Evolutionary conservation across 139 green algal genomes (phyloP).

Genomic region (Tetratostichococcus sp.): DNA sequence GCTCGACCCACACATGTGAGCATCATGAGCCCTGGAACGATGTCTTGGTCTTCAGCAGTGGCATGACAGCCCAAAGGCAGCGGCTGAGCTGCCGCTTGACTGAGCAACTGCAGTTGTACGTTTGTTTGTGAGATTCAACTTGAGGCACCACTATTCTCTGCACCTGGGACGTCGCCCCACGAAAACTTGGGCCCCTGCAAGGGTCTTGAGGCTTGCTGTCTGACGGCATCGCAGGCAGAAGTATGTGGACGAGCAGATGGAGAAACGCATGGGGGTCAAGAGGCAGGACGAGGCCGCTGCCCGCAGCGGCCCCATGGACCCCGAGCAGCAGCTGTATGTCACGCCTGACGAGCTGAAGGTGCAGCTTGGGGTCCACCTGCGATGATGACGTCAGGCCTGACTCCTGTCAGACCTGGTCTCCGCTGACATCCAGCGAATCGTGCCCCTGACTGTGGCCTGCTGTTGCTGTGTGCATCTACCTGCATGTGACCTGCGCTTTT

Average conservation of each 20-base stretch:
- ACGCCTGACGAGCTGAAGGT: conserved; percentile 60
- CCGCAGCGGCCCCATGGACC: conserved; percentile 10
- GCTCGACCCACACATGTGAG: conserved; percentile 58
- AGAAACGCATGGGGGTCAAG: conserved; percentile 46
- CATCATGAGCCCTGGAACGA: not conserved
- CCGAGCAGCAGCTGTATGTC: conserved; percentile 56
- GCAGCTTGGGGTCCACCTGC: no score
- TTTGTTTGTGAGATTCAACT: no score
- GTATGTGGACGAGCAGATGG: conserved; percentile 66
- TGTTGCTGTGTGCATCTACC: not conserved
- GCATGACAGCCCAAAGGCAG: no score
- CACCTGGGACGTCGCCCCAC: no score
- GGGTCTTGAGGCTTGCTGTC: no score
- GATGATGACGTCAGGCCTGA: no score
- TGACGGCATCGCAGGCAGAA: conserved; percentile 55
- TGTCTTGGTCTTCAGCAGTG: no score
- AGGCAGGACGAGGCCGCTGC: conserved; percentile 11
- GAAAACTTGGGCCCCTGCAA: no score
- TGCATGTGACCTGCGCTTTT: conserved; percentile 5
- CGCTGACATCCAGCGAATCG: not conserved
- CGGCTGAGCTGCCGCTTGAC: no score
- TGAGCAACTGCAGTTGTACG: no score
- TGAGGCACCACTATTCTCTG: no score
- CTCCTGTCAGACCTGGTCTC: not conserved
- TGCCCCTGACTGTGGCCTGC: not conserved